Base-by-base conservation (phyloP, 176 grass and related monocot genomes). In the Tuctoria greenei region DNA sequence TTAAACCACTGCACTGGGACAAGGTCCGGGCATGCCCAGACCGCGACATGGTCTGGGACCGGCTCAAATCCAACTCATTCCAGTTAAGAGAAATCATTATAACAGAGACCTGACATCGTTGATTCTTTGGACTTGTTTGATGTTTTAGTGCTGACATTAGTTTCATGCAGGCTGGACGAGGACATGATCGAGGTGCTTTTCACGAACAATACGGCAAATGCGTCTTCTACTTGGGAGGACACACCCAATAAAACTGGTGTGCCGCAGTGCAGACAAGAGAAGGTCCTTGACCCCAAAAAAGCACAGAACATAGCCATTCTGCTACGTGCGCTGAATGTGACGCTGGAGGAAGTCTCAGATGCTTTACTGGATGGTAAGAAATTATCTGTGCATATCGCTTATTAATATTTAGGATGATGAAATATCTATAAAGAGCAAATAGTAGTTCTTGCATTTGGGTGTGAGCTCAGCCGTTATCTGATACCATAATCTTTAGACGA, bases 1-100 rank as follows among this genome's bases (percentile, higher is more conserved):
- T 99, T 77, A 99, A 95, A 87, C 89, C 95, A 1, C 85, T 99
- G 74, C 95, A 99, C 62, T 95, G 92, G 95, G 92, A 99, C 80
- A 99, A 83, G 72, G 89, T 88, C 63, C 86, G 78, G 31, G 74
- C 82, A 18, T 90, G 69, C 77, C 92, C 92, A 0, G 85, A 95
- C 61, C 73, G 85, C 1, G 87, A 86, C 49, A 99, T 88, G 89
- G 95, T 86, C 43, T 99, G 95, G 92, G 89, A 90, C 61, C 70
- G 85, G 6, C 67, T 95, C 73, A 92, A 99, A 66, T 92, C 85
- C 11, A 90, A 88, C 70, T 95, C 95, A 6, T 99, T 99, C 85
- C 91, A 99, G 95, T 99, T 88, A 90, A 99, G 86, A 82, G 2
- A 10, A 26, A 46, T 38, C 18, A 34, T 23, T 49, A 65, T 17